Evolutionary conservation across 805 yeast species (phyloP), one percentile per base, ranked within the genome.

Genomic region (Candida krabiensis): DNA sequence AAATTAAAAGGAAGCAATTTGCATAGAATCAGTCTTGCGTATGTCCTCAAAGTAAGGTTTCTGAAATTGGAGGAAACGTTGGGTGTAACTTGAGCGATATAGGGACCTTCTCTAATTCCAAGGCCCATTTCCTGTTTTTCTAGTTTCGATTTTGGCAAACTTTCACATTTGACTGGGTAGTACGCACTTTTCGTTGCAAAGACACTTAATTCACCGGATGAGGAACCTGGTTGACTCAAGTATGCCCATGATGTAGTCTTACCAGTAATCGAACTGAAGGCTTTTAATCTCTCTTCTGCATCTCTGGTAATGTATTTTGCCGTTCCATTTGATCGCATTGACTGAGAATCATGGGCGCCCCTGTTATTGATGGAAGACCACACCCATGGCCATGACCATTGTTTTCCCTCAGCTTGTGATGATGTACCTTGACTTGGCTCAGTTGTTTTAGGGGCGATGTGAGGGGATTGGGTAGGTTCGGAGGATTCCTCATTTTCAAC

Each of bases 211-310:
- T 54, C 51, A 0, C 63, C 63, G 18, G 33, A 32, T 1, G 31
- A 29, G 13, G 41, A 28, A 6, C 38, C 37, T 13, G 33, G 23
- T 8, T 26, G 23, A 11, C 24, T 30, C 43, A 46, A 47, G 25
- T 43, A 59, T 0, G 60, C 64, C 68, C 68, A 63, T 1, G 64
- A 49, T 3, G 41, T 26, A 5, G 61, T 41, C n/a, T 43, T 49
- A 3, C 49, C 35, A 5, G 42, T 40, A 5, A 44, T 44, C 9
- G 53, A 40, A 1, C 56, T 49, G 22, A 47, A 38, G 17, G 39
- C 35, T 26, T 52, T 45, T 7, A 64, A 45, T 9, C 53, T 51
- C 14, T 48, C 53, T 7, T 32, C 33, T 1, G 61, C 53, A 22
- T 52, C 58, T 21, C 46, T 46, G 3, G 57, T 53, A 2, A 51